These are phyloP conservation scores for Pittosporum tobira DNA, from an alignment of 129 eudicot species.

Conservation along the genomic window DNA sequence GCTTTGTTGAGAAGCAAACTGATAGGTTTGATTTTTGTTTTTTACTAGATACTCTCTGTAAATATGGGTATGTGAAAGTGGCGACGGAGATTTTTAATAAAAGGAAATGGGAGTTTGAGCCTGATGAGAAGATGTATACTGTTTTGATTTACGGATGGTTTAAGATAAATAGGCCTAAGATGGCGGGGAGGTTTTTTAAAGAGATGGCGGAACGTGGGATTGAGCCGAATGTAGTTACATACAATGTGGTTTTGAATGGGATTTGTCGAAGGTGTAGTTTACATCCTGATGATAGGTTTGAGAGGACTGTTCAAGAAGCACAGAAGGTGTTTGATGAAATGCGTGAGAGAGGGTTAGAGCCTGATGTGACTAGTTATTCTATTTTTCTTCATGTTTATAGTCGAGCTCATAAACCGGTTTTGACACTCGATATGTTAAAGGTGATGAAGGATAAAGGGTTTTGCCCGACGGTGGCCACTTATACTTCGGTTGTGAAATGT, in stretches of 20 bases:
- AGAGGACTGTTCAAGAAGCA: conserved; percentile 49
- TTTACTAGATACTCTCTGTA: conserved; percentile 77
- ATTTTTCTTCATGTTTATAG: conserved; percentile 88
- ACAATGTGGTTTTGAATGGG: conserved; percentile 79
- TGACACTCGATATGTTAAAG: conserved; percentile 47
- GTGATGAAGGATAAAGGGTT: conserved; percentile 70
- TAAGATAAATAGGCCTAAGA: conserved; percentile 34
- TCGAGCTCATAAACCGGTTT: conserved; percentile 83
- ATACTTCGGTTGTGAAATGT: conserved; percentile 78
- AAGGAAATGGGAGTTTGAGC: conserved; percentile 34
- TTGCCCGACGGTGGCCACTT: conserved; percentile 50
- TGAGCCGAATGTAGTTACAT: conserved; percentile 81
- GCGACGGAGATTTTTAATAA: conserved; percentile 78
- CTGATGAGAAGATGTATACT: conserved; percentile 54
- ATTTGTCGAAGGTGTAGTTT: conserved; percentile 76
- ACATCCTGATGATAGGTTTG: conserved; percentile 75
- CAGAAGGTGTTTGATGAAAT: conserved; percentile 67
- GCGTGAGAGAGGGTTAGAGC: conserved; percentile 68
- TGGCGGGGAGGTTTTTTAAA: conserved; percentile 55
- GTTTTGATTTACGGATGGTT: conserved; percentile 71
- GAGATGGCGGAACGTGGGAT: conserved; percentile 73
- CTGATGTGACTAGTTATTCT: conserved; percentile 89
- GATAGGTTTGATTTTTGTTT: conserved; percentile 22
- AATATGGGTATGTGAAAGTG: conserved; percentile 62
- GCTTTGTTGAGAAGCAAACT: conserved; percentile 33